Percentiles rank a stretch among this genome's conserved stretches.
These are phyloP conservation scores for Themeda triandra DNA, from an alignment of 176 grass and related monocot genomes.

Conservation along the genomic window DNA sequence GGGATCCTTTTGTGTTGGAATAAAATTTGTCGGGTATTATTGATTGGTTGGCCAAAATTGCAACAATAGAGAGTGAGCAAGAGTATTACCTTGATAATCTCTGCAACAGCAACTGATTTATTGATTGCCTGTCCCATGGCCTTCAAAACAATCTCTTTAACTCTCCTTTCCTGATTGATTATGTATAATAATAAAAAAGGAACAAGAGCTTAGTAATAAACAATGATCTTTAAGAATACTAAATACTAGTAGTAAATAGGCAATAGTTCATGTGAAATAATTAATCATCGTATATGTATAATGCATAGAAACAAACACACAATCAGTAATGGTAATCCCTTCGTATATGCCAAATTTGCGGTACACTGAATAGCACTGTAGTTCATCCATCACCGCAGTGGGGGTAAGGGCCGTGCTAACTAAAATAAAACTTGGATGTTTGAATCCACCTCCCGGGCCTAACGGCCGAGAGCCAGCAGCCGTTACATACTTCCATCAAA, in stretches of 20 bases:
- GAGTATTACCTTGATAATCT: constrained; percentile 83
- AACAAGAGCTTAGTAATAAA: background rate
- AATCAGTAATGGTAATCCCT: too few species aligned
- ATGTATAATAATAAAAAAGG: background rate
- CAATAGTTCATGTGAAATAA: background rate
- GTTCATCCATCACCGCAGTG: background rate
- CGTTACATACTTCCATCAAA: background rate
- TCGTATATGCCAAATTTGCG: background rate
- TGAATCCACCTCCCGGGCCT: background rate
- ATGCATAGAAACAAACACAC: background rate
- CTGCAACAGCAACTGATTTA: constrained; percentile 83
- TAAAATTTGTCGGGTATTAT: constrained; percentile 23
- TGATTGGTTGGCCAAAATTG: constrained; percentile 1
- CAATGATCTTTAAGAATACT: background rate
- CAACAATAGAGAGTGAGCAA: constrained; percentile 3
- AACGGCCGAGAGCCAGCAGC: background rate
- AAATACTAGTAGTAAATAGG: background rate
- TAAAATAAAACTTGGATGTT: background rate
- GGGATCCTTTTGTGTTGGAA: constrained; percentile 67
- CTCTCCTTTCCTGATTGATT: constrained; percentile 65
- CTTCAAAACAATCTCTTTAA: constrained; percentile 92
- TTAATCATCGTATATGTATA: background rate
- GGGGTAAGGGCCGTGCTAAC: too few species aligned
- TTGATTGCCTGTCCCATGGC: constrained; percentile 98
- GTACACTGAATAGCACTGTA: background rate